phyloP scores from a whole-genome alignment of 176 grass and related monocot species.

The Dendrocalamus sinicus region DNA sequence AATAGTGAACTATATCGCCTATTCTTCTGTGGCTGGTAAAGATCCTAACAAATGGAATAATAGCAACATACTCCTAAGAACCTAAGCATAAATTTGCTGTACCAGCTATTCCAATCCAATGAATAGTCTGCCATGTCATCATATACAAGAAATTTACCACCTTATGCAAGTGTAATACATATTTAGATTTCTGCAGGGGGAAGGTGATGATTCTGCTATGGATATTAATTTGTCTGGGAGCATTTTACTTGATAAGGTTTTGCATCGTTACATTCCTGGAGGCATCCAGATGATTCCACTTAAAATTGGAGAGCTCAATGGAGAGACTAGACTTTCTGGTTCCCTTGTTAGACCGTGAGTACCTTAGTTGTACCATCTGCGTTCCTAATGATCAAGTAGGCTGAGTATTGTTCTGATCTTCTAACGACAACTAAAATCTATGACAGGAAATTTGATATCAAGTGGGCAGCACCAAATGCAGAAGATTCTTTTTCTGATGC shows the following conservation, averaged over 20 bases:
- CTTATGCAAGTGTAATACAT: conserved; percentile 41
- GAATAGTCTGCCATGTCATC: conserved; percentile 19
- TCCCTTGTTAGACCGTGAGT: conserved; percentile 91
- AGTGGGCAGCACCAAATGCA: conserved; percentile 95
- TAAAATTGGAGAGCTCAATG: conserved; percentile 96
- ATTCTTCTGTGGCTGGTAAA: conserved; percentile 21
- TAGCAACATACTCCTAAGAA: neutral
- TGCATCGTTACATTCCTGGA: conserved; percentile 76
- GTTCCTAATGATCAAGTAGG: conserved; percentile 10
- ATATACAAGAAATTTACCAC: conserved; percentile 33
- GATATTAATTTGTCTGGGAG: conserved; percentile 98
- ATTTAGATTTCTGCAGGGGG: conserved; percentile 67
- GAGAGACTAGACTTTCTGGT: conserved; percentile 97
- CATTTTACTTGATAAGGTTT: conserved; percentile 92
- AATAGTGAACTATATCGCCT: neutral
- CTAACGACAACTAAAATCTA: conserved; percentile 15
- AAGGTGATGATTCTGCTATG: conserved; percentile 88
- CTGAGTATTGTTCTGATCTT: conserved; percentile 21
- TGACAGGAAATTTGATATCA: conserved; percentile 96
- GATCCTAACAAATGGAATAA: conserved; percentile 12
- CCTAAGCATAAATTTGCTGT: conserved; percentile 22
- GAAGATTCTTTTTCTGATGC: conserved; percentile 98
- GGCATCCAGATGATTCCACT: conserved; percentile 75
- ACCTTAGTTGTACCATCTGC: conserved; percentile 20
- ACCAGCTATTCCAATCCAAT: neutral